Percentiles rank a stretch among this genome's conserved stretches.
These are phyloP conservation scores for Cryptococcus sp. DNA, from an alignment of 1,284 basidiomycete genomes.

Conservation along the genomic window DNA sequence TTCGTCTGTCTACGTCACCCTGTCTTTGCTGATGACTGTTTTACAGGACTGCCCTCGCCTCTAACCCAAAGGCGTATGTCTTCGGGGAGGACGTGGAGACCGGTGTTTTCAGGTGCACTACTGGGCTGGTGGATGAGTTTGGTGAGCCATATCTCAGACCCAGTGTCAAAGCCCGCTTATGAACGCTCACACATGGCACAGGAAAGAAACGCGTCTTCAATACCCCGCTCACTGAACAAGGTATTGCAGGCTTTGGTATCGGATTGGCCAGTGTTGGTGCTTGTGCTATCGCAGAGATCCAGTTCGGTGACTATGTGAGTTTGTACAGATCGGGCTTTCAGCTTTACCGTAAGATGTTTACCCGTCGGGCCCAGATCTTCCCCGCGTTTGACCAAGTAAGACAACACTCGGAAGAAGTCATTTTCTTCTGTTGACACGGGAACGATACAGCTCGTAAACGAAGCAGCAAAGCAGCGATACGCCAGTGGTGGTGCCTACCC, in stretches of 20 bases:
- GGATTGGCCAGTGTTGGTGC: conserved; percentile 90
- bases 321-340: not conserved
- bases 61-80: conserved; percentile 79
- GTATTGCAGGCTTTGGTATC: conserved; percentile 91
- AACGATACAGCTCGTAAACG: conserved; percentile 86
- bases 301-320: conserved; percentile 52
- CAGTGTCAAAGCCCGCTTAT: not conserved
- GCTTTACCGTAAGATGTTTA: no score
- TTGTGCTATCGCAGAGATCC: conserved; percentile 91
- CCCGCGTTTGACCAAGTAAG: conserved; percentile 86
- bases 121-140: conserved; percentile 90
- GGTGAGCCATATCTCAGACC: conserved; percentile 54
- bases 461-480: conserved; percentile 90
- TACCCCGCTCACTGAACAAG: conserved; percentile 88
- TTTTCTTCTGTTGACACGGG: no score
- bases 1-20: not conserved
- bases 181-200: conserved; percentile 36
- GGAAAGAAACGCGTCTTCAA: conserved; percentile 92
- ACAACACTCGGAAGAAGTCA: not conserved
- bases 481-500: conserved; percentile 77
- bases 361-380: conserved; percentile 59
- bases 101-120: conserved; percentile 72
- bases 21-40: not conserved
- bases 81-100: conserved; percentile 94
- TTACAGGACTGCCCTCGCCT: conserved; percentile 68